Conservation (phyloP, 225 moss, liverwort and hornwort genomes). For the Lunularia cruciata region DNA sequence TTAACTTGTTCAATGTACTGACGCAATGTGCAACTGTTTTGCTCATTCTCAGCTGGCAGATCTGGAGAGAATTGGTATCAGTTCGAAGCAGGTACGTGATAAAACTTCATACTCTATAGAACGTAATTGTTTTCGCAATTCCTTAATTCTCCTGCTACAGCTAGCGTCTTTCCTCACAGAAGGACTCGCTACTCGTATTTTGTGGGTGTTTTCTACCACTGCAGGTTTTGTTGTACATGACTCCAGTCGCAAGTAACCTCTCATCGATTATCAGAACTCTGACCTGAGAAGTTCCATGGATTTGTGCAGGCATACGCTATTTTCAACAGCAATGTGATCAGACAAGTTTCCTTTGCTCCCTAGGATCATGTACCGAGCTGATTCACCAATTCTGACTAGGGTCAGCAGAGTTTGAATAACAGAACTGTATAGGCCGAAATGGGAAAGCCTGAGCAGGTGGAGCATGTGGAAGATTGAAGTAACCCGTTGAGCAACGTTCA, state of each 20-base stretch:
- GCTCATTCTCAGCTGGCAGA: constrained; percentile 36
- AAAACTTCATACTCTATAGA: no score
- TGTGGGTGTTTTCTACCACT: neutral
- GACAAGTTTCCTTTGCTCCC: constrained; percentile 26
- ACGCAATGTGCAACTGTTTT: no score
- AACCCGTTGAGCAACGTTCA: no score
- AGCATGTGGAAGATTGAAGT: neutral
- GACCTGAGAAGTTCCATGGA: neutral
- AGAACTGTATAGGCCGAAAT: neutral
- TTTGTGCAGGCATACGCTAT: constrained; percentile 36
- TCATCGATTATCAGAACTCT: no score
- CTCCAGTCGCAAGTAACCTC: no score
- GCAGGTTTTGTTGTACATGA: no score
- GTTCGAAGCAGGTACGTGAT: constrained; percentile 32
- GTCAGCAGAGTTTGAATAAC: neutral
- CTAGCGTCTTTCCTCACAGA: neutral
- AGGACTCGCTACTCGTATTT: neutral
- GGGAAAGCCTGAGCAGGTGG: neutral
- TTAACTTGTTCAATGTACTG: neutral
- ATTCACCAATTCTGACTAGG: neutral
- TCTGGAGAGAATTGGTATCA: constrained; percentile 38
- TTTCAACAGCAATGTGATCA: constrained; percentile 32
- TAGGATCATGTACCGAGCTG: no score
- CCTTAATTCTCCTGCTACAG: neutral
- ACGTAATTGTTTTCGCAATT: neutral